Percentiles rank a stretch among this genome's conserved stretches.
Conservation (phyloP, 306 rosid species). For the Inga leiocalycina region DNA sequence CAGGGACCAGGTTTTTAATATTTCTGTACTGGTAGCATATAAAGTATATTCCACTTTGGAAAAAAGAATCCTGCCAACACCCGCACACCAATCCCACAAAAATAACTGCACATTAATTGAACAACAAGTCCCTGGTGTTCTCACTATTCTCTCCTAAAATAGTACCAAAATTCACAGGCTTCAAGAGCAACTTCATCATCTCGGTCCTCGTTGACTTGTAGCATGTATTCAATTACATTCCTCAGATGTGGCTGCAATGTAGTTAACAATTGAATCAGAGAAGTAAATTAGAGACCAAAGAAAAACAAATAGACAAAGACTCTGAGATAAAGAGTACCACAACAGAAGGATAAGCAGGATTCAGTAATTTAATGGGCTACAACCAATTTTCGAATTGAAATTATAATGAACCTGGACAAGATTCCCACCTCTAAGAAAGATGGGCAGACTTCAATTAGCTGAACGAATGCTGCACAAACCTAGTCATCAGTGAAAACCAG, state of each 20-base stretch:
- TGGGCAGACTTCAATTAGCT: constrained; percentile 92
- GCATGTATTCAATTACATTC: constrained; percentile 89
- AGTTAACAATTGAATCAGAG: constrained; percentile 40
- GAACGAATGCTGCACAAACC: constrained; percentile 98
- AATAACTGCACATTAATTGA: background rate
- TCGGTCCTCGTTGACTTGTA: constrained; percentile 92
- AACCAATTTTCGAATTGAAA: constrained; percentile 8
- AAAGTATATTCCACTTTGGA: constrained; percentile 2
- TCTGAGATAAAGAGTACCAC: constrained; percentile 1
- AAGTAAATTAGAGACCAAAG: constrained; percentile 23
- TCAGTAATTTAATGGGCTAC: constrained; percentile 23
- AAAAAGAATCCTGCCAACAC: background rate
- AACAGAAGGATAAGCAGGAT: constrained; percentile 12
- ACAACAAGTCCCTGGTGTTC: constrained; percentile 8
- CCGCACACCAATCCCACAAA: background rate
- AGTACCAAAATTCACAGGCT: constrained; percentile 99
- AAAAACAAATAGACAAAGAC: constrained; percentile 24
- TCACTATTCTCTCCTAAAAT: constrained; percentile 15
- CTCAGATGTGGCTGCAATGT: constrained; percentile 83
- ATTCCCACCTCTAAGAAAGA: constrained; percentile 86
- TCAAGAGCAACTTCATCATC: constrained; percentile 99
- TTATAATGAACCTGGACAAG: constrained; percentile 26
- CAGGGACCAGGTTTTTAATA: constrained; percentile 10
- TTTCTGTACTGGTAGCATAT: background rate
- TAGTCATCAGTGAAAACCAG: constrained; percentile 49